phyloP scores from a whole-genome alignment of 2,329 filamentous ascomycete genomes.

The Aspergillus uvarum region DNA sequence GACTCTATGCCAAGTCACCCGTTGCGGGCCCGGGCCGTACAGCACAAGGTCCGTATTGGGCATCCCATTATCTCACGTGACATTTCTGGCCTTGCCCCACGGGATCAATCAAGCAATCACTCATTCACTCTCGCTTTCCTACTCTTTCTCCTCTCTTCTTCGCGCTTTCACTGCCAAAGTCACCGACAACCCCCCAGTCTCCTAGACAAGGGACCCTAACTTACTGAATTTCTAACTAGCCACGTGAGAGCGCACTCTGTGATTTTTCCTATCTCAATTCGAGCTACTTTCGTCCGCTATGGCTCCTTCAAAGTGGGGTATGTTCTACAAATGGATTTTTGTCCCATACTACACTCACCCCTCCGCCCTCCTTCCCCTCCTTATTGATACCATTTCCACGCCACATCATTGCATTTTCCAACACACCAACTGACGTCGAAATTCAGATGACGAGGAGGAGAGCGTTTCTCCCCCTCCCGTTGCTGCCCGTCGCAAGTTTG shows the following conservation, averaged over 20 bases:
- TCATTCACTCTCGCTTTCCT: neutral
- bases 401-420: neutral
- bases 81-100: constrained; percentile 17
- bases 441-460: constrained; percentile 56
- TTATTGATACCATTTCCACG: neutral
- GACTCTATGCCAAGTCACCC: too few species aligned
- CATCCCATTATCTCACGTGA: constrained; percentile 19
- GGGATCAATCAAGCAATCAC: constrained; percentile 4
- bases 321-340: constrained; percentile 25
- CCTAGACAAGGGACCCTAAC: neutral
- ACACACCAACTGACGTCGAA: constrained; percentile 11
- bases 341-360: neutral
- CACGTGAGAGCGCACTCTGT: neutral
- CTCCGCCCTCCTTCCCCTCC: neutral
- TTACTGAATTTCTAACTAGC: neutral
- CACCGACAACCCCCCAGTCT: constrained; percentile 5
- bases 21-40: too few species aligned
- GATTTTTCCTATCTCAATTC: constrained; percentile 11
- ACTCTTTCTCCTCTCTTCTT: neutral
- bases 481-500: constrained; percentile 69
- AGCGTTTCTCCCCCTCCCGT: constrained; percentile 49
- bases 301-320: constrained; percentile 53
- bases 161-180: neutral
- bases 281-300: constrained; percentile 32
- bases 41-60: constrained; percentile 9